Percentiles rank a stretch among this genome's conserved stretches.
Conservation (phyloP, 2,329 filamentous ascomycete genomes). For the Diaporthe velutina region DNA sequence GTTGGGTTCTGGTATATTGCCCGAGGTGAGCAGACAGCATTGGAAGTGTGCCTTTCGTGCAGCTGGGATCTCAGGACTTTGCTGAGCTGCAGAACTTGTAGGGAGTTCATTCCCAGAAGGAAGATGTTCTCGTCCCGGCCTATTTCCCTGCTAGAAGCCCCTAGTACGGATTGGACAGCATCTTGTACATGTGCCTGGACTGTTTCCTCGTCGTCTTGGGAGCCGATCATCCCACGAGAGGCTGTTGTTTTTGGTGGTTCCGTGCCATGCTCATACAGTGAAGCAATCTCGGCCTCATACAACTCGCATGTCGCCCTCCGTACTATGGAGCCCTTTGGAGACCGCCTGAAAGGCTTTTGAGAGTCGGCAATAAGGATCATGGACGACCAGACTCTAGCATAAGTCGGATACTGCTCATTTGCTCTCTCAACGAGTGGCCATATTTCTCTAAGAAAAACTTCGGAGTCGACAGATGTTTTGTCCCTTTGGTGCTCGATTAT, state of each 20-base stretch:
- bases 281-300: not conserved
- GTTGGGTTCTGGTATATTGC: not conserved
- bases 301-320: not conserved
- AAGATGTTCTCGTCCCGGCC: not conserved
- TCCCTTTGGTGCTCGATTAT: not conserved
- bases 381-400: not conserved
- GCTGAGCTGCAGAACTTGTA: not conserved
- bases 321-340: not conserved
- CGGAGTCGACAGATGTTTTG: not conserved
- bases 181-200: not conserved
- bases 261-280: not conserved
- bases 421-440: not conserved
- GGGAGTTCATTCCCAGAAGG: not conserved
- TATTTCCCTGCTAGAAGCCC: not conserved
- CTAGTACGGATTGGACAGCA: not conserved
- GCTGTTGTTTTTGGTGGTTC: not conserved
- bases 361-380: not conserved
- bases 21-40: not conserved
- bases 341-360: not conserved
- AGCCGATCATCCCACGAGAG: not conserved
- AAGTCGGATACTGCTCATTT: not conserved
- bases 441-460: not conserved
- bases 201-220: not conserved
- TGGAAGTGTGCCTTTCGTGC: not conserved
- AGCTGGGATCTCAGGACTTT: not conserved